Evolutionary conservation across 495 filamentous ascomycete species (phyloP), one percentile per base, ranked within the genome.

Genomic region (Penicillium mononematosum): DNA sequence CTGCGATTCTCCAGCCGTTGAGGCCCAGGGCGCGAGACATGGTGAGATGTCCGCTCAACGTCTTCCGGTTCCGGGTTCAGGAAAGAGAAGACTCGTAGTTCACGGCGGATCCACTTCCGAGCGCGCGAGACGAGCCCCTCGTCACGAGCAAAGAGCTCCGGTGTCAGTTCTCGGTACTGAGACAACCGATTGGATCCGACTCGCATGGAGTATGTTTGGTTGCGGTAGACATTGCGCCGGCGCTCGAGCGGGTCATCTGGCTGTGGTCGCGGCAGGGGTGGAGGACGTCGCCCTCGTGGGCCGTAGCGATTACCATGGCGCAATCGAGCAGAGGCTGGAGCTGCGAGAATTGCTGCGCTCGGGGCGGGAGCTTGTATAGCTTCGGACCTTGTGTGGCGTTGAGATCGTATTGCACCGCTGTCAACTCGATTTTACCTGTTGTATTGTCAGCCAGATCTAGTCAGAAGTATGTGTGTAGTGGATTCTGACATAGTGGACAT

Each of bases 61-160:
- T 68, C 62, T 36, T 71, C 58, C 12, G 64, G 11, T 16, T 73
- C 75, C 0, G 78, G 70, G 54, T 77, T 75, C 42, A 95, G 77
- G 65, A 92, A 96, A 45, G 82, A 80, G 62, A 96, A 98, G 41
- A 96, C 92, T 63, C 87, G 83, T 9, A 98, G 77, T 62, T 98
- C 94, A 36, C 94, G 83, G 4, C 94, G 84, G 52, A 96, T 84
- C 85, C 90, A 98, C 53, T 84, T 86, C 31, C 90, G 80, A n/a
- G 94, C 93, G 20, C 90, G 85, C 2, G 88, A 90, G 43, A 91
- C 78, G 1, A 96, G 81, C 41, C 87, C 77, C 46, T 86, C 75
- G 55, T 88, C 82, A 7, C 70, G 70, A 55, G 74, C 74, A 69
- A 97, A 89, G 3, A 82, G 61, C 34, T 81, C 68, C 0, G 92